These are phyloP conservation scores for Collybia nuda DNA, from an alignment of 768 basidiomycete species.

Conservation along the genomic window DNA sequence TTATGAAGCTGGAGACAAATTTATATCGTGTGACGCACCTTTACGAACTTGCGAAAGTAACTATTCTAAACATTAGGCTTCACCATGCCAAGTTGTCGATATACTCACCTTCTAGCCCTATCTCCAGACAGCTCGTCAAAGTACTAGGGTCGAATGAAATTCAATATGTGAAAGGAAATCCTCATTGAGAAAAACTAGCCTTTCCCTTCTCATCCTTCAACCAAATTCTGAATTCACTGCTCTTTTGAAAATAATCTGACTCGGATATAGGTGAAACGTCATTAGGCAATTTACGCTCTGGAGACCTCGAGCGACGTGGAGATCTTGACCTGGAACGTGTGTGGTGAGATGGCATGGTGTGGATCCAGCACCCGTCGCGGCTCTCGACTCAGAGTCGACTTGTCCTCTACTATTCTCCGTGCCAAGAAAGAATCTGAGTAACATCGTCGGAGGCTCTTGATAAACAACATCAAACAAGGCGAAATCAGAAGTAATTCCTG, in stretches of 20 bases:
- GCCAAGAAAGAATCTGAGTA: too few relatives aligned
- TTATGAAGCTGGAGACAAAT: slow-evolving; percentile 1
- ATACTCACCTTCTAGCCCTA: slow-evolving; percentile 67
- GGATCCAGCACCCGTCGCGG: background rate
- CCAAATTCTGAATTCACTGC: slow-evolving; percentile 85
- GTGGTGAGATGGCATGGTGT: slow-evolving; percentile 33
- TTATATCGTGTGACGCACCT: slow-evolving; percentile 39
- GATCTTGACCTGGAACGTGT: slow-evolving; percentile 34
- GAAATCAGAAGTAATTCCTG: too few relatives aligned
- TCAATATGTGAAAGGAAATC: background rate
- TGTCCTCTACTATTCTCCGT: too few relatives aligned
- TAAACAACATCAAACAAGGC: too few relatives aligned
- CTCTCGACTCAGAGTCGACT: too few relatives aligned
- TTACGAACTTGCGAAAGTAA: slow-evolving; percentile 93
- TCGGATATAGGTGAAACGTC: slow-evolving; percentile 68
- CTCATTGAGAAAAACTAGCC: slow-evolving; percentile 26
- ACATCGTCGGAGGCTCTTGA: too few relatives aligned
- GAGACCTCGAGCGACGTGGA: slow-evolving; percentile 35
- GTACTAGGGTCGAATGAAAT: slow-evolving; percentile 46
- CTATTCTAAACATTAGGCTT: slow-evolving; percentile 41
- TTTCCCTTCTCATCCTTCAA: slow-evolving; percentile 66
- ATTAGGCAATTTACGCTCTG: slow-evolving; percentile 47
- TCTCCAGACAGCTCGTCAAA: slow-evolving; percentile 86
- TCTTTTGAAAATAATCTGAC: slow-evolving; percentile 88
- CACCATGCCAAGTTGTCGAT: slow-evolving; percentile 12